Evolutionary conservation across 345 rosid species (phyloP).

Genomic region (Hypericum perforatum): DNA sequence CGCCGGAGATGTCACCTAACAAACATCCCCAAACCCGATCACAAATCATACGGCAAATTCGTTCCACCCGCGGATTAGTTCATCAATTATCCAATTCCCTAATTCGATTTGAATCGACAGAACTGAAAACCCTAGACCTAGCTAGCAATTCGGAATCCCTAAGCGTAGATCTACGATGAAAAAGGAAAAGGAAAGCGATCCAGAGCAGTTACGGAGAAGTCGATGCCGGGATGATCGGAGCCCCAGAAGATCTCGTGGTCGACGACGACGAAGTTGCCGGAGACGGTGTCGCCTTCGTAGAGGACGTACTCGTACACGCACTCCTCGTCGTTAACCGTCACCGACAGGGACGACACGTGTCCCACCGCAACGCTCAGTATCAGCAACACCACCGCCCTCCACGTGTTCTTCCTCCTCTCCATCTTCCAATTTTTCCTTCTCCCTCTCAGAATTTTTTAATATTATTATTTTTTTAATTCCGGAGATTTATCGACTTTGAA

Average conservation of each 20-base stretch:
- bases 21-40: neutral
- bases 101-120: too few species aligned
- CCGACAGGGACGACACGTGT: neutral
- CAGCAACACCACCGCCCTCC: too few species aligned
- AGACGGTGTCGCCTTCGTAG: slow-evolving; percentile 1
- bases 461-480: too few species aligned
- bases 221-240: neutral
- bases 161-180: neutral
- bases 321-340: neutral
- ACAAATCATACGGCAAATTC: neutral
- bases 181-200: neutral
- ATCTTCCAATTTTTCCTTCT: too few species aligned
- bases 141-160: neutral
- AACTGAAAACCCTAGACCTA: too few species aligned
- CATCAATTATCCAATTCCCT: too few species aligned
- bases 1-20: neutral
- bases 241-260: slow-evolving; percentile 1
- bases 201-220: neutral
- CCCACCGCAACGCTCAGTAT: too few species aligned
- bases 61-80: neutral
- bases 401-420: too few species aligned
- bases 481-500: too few species aligned
- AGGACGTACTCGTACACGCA: neutral
- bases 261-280: neutral
- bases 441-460: too few species aligned